Base-by-base conservation (phyloP, 192 early-diverging fungal species). In the Coemansia sp. region DNA sequence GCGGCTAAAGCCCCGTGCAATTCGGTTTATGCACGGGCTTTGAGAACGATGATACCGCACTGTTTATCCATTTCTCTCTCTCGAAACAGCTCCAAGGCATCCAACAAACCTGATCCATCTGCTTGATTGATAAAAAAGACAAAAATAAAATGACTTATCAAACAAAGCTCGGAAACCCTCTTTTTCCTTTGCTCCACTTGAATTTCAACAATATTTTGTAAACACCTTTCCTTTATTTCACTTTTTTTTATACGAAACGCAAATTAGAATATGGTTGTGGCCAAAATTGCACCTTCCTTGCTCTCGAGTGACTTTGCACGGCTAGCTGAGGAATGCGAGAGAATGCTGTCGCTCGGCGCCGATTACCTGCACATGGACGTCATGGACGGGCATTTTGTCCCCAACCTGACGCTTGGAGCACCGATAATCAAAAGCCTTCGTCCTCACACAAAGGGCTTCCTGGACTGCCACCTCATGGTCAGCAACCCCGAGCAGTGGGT, bases 321-420 rank as follows among this genome's bases (percentile, higher is more conserved):
- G 36, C 87, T 98, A 14, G 92, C 92, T 5, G 83, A 76, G 34
- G 95, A 98, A 77, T 90, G 90, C 73, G 85, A 94, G 81, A 87
- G 92, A 65, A 95, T 98, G 94, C 71, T 92, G 30, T 85, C 84
- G n/a, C 71, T 87, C 63, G 95, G 95, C n/a, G 96, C 96, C 7
- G 94, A 98, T 78, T 94, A 90, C 84, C 79, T 94, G 68, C 92
- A 93, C 80, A 89, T 94, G 87, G 92, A 90, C 88, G 87, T 98
- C 16, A 97, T 98, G 96, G 93, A 94, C 70, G 92, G 96, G 10
- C 96, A 98, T 72, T 98, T 98, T 84, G 96, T 98, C 12, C 96
- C 96, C 58, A 98, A 98, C 84, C 83, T 98, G 43, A 96, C 96
- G 14, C 88, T 96, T 15, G 96, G 96, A 14, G 92, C 95, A 5